These are phyloP conservation scores for Alternaria arborescens DNA, from an alignment of 2,329 filamentous ascomycete species.

Conservation along the genomic window DNA sequence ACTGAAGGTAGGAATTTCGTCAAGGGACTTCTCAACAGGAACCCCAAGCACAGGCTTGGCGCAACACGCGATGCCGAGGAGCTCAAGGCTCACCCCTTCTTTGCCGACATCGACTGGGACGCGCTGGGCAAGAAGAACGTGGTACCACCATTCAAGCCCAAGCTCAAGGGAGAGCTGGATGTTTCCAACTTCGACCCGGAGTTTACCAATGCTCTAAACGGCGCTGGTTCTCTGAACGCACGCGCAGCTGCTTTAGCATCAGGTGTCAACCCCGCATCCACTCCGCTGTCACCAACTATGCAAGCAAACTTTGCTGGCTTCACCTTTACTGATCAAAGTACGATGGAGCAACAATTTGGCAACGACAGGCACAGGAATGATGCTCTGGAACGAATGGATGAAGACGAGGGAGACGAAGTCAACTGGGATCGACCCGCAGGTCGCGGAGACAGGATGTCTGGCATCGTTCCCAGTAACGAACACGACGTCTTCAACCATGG, in stretches of 20 bases:
- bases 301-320: constrained; percentile 99
- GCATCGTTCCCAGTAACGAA: constrained; percentile 57
- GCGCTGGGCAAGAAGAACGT: constrained; percentile 88
- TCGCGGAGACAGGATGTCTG: constrained; percentile 61
- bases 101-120: constrained; percentile 92
- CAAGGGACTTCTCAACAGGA: constrained; percentile 95
- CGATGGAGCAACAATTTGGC: constrained; percentile 82
- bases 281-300: constrained; percentile 91
- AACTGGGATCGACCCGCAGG: constrained; percentile 53
- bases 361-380: constrained; percentile 48
- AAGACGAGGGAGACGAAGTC: constrained; percentile 53
- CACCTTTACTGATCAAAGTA: constrained; percentile 98
- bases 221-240: constrained; percentile 86
- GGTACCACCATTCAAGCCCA: constrained; percentile 96
- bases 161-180: constrained; percentile 93
- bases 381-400: constrained; percentile 55
- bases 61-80: constrained; percentile 92
- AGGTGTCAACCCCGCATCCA: constrained; percentile 83
- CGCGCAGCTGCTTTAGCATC: constrained; percentile 85
- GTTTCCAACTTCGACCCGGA: constrained; percentile 99
- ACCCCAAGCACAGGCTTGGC: constrained; percentile 92
- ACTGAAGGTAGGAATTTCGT: constrained; percentile 97
- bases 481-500: constrained; percentile 59
- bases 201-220: constrained; percentile 93
- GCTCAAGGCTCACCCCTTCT: constrained; percentile 93